phyloP scores from a whole-genome alignment of 164 flowering plant species.

The Nymphaea thermarum region DNA sequence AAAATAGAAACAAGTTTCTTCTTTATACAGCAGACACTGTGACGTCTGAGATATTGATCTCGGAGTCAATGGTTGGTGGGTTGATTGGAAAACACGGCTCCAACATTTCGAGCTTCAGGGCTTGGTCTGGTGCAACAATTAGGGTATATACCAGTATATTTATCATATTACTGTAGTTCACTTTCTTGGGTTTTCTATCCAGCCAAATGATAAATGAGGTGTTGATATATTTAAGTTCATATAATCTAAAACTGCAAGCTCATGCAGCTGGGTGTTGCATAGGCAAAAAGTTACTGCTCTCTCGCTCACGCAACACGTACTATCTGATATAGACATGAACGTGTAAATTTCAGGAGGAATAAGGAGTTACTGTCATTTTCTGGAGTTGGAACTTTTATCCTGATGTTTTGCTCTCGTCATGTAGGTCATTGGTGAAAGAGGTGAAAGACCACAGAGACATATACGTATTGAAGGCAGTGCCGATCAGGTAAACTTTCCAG shows the following conservation, averaged over 20 bases:
- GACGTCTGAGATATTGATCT: constrained; percentile 56
- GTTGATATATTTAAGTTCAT: not conserved
- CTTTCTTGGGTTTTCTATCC: not conserved
- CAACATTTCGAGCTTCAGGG: constrained; percentile 77
- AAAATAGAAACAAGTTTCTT: not conserved
- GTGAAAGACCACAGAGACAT: constrained; percentile 62
- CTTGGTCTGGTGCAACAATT: constrained; percentile 67
- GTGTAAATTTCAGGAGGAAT: not conserved
- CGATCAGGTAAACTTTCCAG: constrained; percentile 40
- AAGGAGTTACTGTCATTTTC: too few species aligned
- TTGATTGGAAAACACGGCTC: constrained; percentile 72
- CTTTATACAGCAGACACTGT: constrained; percentile 76
- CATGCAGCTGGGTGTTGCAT: not conserved
- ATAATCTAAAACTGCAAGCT: not conserved
- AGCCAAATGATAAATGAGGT: not conserved
- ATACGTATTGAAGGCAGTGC: constrained; percentile 62
- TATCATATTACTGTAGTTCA: not conserved
- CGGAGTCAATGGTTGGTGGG: constrained; percentile 81
- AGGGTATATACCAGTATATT: constrained; percentile 33
- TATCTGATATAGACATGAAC: not conserved
- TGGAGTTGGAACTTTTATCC: too few species aligned
- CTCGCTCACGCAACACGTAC: not conserved
- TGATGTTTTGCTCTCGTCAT: constrained; percentile 1
- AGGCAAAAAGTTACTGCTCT: not conserved
- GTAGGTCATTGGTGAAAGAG: constrained; percentile 72